A percentile compares a stretch with the other conserved stretches of the same genome.
Evolutionary conservation across 2,329 filamentous ascomycete species (phyloP).

Genomic region (Fusarium nurragi): DNA sequence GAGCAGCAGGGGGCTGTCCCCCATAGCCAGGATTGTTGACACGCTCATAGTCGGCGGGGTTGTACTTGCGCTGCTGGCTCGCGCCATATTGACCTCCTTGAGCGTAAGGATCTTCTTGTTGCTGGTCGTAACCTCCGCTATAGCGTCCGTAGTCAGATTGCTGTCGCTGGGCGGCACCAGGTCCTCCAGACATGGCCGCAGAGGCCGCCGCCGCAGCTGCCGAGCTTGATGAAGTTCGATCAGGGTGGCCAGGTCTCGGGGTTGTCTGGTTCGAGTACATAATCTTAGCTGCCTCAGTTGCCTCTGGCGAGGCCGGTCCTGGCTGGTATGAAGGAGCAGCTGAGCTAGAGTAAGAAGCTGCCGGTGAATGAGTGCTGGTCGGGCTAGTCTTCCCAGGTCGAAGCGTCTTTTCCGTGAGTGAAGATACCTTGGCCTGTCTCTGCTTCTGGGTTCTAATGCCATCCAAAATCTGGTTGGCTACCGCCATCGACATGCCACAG

Average conservation of each 20-base stretch:
- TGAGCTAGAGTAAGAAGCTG: conserved; percentile 50
- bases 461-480: conserved; percentile 91
- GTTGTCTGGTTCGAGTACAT: conserved; percentile 68
- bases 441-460: conserved; percentile 84
- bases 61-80: conserved; percentile 71
- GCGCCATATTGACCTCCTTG: conserved; percentile 49
- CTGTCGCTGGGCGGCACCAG: conserved; percentile 49
- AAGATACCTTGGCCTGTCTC: conserved; percentile 65
- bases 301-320: conserved; percentile 54
- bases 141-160: conserved; percentile 50
- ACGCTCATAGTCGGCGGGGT: conserved; percentile 79
- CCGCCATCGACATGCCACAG: conserved; percentile 99
- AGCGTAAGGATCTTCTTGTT: conserved; percentile 50
- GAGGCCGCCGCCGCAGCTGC: conserved; percentile 67
- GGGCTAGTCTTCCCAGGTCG: conserved; percentile 62
- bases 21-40: conserved; percentile 61
- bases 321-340: conserved; percentile 37
- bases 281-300: conserved; percentile 70
- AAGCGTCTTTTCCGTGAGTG: conserved; percentile 73
- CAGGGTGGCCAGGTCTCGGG: conserved; percentile 61
- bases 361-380: conserved; percentile 48
- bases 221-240: conserved; percentile 63
- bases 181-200: conserved; percentile 65
- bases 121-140: conserved; percentile 47
- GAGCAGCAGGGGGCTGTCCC: conserved; percentile 45